These are phyloP conservation scores for Auricularia heimuer DNA, from an alignment of 768 basidiomycete species.

Conservation along the genomic window DNA sequence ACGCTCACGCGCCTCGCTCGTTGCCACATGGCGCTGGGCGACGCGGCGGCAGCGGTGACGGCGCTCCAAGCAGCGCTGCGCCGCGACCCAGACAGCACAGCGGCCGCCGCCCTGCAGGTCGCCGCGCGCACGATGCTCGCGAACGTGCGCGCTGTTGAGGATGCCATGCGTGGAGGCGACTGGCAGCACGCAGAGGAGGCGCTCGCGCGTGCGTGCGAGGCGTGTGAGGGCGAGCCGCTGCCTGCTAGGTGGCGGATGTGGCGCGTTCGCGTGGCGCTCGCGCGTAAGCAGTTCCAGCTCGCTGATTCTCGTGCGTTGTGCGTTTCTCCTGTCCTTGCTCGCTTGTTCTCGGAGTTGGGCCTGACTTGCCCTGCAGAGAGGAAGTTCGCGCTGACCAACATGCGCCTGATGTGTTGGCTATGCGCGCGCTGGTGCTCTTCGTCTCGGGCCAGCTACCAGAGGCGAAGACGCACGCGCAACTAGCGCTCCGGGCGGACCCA, in stretches of 20 bases:
- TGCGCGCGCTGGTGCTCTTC: conserved; percentile 73
- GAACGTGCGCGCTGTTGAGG: conserved; percentile 56
- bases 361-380: conserved; percentile 36
- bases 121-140: conserved; percentile 52
- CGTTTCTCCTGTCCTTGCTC: conserved; percentile 18
- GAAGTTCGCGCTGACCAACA: conserved; percentile 60
- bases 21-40: conserved; percentile 75
- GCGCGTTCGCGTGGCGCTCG: conserved; percentile 70
- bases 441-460: conserved; percentile 58
- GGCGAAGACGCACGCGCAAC: conserved; percentile 57
- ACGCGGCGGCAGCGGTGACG: conserved; percentile 53
- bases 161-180: conserved; percentile 46
- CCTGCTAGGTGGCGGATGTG: conserved; percentile 77
- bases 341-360: too few relatives aligned
- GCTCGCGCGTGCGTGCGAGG: conserved; percentile 59
- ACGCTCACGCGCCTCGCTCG: conserved; percentile 74
- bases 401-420: conserved; percentile 67
- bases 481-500: conserved; percentile 70
- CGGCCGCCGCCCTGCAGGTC: conserved; percentile 49
- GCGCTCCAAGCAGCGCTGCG: conserved; percentile 54
- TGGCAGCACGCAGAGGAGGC: conserved; percentile 73
- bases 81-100: conserved; percentile 51
- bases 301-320: conserved; percentile 68
- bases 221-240: conserved; percentile 63
- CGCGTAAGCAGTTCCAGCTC: conserved; percentile 60